A percentile compares a stretch with the other conserved stretches of the same genome.
phyloP scores from a whole-genome alignment of 2,329 filamentous ascomycete species.

The Fusarium nelsonii region DNA sequence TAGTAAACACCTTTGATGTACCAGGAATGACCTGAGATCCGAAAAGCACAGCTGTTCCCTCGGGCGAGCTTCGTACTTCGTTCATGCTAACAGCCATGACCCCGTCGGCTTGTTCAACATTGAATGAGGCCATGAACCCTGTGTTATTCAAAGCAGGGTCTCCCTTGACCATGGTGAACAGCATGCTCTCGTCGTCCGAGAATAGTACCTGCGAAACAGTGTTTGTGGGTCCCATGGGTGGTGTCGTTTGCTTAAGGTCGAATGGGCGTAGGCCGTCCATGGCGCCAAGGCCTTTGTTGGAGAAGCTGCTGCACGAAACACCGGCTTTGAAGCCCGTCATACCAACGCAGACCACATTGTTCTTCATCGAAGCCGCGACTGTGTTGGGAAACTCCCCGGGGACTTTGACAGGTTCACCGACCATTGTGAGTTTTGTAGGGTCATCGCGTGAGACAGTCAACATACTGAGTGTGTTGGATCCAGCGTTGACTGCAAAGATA shows the following conservation, averaged over 20 bases:
- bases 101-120: conserved; percentile 50
- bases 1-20: conserved; percentile 62
- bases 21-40: conserved; percentile 62
- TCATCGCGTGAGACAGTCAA: conserved; percentile 58
- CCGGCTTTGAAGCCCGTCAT: conserved; percentile 59
- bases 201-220: conserved; percentile 72
- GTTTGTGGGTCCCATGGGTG: conserved; percentile 68
- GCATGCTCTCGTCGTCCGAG: conserved; percentile 62
- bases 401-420: conserved; percentile 58
- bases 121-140: conserved; percentile 67
- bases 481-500: conserved; percentile 66
- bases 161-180: conserved; percentile 72
- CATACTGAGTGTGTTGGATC: conserved; percentile 65
- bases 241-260: conserved; percentile 67
- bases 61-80: conserved; percentile 56
- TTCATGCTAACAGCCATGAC: conserved; percentile 44
- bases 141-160: conserved; percentile 66
- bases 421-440: conserved; percentile 58
- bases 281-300: conserved; percentile 52
- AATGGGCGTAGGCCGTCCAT: conserved; percentile 63
- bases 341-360: conserved; percentile 61
- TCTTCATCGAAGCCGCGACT: conserved; percentile 60
- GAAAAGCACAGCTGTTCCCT: conserved; percentile 69
- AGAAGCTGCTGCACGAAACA: conserved; percentile 59
- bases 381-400: conserved; percentile 67